Evolutionary conservation across 768 basidiomycete genomes (phyloP).

Genomic region (Podaxis rugospora): DNA sequence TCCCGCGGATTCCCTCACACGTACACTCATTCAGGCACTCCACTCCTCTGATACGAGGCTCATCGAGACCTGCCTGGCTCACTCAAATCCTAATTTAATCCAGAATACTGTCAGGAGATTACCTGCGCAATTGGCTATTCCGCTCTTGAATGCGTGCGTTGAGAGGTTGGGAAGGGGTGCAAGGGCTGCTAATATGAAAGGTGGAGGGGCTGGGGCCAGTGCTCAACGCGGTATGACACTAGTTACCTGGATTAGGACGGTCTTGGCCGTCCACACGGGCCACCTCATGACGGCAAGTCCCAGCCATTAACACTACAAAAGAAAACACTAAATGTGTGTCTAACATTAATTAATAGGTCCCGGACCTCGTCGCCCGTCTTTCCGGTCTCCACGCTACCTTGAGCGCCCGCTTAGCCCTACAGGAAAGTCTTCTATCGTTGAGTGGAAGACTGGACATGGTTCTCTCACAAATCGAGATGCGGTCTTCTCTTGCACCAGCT

Average conservation of each 20-base stretch:
- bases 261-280: constrained; percentile 80
- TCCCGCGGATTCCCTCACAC: constrained; percentile 84
- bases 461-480: constrained; percentile 87
- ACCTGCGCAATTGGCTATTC: constrained; percentile 83
- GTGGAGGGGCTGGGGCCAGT: constrained; percentile 75
- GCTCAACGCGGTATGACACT: constrained; percentile 70
- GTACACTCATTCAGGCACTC: constrained; percentile 92
- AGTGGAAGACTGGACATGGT: constrained; percentile 92
- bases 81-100: constrained; percentile 79
- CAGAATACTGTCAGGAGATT: constrained; percentile 82
- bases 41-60: constrained; percentile 91
- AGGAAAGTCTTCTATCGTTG: constrained; percentile 80
- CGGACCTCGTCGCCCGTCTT: constrained; percentile 84
- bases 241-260: constrained; percentile 75
- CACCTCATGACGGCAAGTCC: constrained; percentile 86
- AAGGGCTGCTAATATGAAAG: constrained; percentile 68
- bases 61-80: constrained; percentile 80
- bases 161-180: constrained; percentile 81
- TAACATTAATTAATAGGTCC: constrained; percentile 54
- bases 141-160: constrained; percentile 82
- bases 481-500: constrained; percentile 67
- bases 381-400: constrained; percentile 82
- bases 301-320: constrained; percentile 1
- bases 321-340: background rate
- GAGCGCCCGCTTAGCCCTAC: constrained; percentile 72